Evolutionary conservation across 1,284 basidiomycete species (phyloP), one percentile per base, ranked within the genome.

Genomic region (Tilletia horrida): DNA sequence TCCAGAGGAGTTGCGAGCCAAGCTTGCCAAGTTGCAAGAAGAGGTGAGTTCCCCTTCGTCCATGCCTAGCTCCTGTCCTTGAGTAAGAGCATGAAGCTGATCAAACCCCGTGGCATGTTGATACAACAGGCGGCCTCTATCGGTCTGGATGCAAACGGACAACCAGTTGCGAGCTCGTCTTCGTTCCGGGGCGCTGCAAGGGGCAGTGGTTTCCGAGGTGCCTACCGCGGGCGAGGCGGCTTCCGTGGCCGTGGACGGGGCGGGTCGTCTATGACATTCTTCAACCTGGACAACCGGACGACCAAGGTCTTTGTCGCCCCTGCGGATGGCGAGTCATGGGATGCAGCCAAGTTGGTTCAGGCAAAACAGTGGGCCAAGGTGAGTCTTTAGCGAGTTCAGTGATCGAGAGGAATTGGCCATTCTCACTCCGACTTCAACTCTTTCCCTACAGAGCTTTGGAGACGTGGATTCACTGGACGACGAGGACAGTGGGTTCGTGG

Each of bases 301-400:
- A 91, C 89, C 83, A 89, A 87, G 78, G 83, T 97, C 35, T 83
- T 90, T 52, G 84, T 96, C 45, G 88, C 90, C 0, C 76, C 84
- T 0, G 52, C 70, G 1, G 77, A 73, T 1, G 84, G 83, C 40
- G 84, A 84, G 27, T 87, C 87, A 44, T 84, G 40, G 29, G 63
- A 64, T 18, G 45, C 21, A 16, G 63, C 8, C 7, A 64, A 84
- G 64, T 75, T 86, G 59, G 87, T 88, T 72, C 85, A 87, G 27
- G 85, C 92, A 65, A 87, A 87, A 70, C 88, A 90, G 71, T 94
- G 91, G 88, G 94, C 90, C 81, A 90, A 91, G 85, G 88, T 90
- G 73, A 72, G 87, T 75, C 48, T 57, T 57, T 55, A 21, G 18
- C 16, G 47, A 29, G 43, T 25, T 62, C 43, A 31, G 18, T 61